Base-by-base conservation (phyloP, 2,329 filamentous ascomycete species). In the Daldinia sp. region DNA sequence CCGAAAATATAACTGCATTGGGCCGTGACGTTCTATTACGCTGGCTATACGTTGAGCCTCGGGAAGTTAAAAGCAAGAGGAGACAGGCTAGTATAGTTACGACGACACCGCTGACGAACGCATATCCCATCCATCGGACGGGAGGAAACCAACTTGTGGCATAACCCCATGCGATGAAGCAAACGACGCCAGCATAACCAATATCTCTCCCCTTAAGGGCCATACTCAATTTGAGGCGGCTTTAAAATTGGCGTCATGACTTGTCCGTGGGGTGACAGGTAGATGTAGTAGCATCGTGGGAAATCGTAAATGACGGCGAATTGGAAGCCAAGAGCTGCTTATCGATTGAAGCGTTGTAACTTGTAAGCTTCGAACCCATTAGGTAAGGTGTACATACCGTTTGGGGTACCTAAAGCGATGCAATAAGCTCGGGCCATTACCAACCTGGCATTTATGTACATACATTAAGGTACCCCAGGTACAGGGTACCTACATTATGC, bases 141-240 rank as follows among this genome's bases (percentile, higher is more conserved):
- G 88, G 81, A 27, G 94, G 93, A 72, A 93, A 82, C 89, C 91
- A 96, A 80, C 91, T 89, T 70, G 92, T 89, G 63, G 90, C 85
- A 76, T 94, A 90, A 66, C 92, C 91, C 94, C 94, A 98, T 75
- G 92, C 90, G 76, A 97, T 82, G 78, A 97, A 92, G 77, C 83
- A 85, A 77, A 84, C 87, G 76, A 90, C 77, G 77, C 84, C 85
- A 76, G 88, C 87, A 78, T 91, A 77, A 76, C 87, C 83, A 77
- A 89, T 83, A 85, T 93, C 85, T 83, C 86, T 87, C 80, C 87
- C 86, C 82, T 87, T 87, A 81, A 92, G 83, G 83, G 87, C 88
- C 90, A 91, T 88, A 78, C 74, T 81, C 76, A 61, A 55, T 61
- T 66, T 81, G 61, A 67, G 61, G 64, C 53, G 54, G 66, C 71